Base-by-base conservation (phyloP, 148 eudicot genomes). In the Pharnaceum exiguum region DNA sequence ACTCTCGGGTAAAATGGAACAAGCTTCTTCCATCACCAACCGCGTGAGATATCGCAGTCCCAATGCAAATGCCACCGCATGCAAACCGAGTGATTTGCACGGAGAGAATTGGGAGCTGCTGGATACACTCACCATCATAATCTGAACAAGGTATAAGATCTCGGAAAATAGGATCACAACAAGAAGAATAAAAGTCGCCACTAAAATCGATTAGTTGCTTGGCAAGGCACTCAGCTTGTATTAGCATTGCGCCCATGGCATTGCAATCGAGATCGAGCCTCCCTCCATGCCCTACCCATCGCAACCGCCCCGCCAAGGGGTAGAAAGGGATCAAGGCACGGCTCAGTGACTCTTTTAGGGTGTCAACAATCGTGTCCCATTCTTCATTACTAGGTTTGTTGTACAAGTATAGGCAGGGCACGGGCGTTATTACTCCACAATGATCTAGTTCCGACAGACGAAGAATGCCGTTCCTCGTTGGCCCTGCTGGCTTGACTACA, bases 1-100 rank as follows among this genome's bases (percentile, higher is more conserved):
- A 59, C 51, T 68, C 66, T 18, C 48, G n/a, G 5, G 53, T 13
- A 23, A 68, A 33, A n/a, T 68, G 72, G 10, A 59, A 37, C 11
- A 51, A 27, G 33, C 65, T 52, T 25, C 26, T 15, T 1, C 72
- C 65, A 24, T 68, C 72, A 4, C 24, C 39, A 10, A 48, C 59
- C 9, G 65, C 57, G 43, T 59, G 66, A 16, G 66, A 59, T 17
- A 68, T 59, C 15, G 46, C n/a, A n/a, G n/a, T 37, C 42, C 44
- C 43, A 9, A 54, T 5, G 23, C 44, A 28, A 54, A 54, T 13
- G 13, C 58, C 58, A 23, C 58, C 58, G n/a, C 58, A 54, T 10
- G 35, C 26, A 19, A 54, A 54, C 44, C 29, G 7, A 12, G 58
- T 54, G 38, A 54, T 28, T 36, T 54, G 58, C 30, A 36, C 58